These are phyloP conservation scores for Trichoderma asperellum DNA, from an alignment of 2,329 filamentous ascomycete species.

Conservation along the genomic window DNA sequence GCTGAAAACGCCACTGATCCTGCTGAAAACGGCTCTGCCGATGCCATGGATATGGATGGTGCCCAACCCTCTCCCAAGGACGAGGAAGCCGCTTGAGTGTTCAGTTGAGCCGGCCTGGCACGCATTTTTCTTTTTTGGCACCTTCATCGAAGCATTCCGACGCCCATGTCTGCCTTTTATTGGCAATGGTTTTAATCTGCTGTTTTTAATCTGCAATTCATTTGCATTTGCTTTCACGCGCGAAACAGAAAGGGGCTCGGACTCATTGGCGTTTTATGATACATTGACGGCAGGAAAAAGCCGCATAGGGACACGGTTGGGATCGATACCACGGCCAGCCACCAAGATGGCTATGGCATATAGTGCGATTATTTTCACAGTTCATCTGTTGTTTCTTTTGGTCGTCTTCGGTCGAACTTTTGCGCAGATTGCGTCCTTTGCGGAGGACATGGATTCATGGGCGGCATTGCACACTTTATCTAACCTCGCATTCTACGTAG, in stretches of 20 bases:
- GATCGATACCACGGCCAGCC: not conserved
- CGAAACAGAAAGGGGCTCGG: constrained; percentile 1
- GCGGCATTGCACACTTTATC: not conserved
- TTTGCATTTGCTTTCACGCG: not conserved
- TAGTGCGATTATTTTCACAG: not conserved
- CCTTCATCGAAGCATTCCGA: constrained; percentile 6
- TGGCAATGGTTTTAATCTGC: not conserved
- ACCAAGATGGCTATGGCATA: not conserved
- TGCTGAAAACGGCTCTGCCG: not conserved
- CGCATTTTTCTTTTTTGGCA: not conserved
- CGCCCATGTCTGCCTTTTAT: not conserved
- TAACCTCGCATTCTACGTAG: constrained; percentile 10
- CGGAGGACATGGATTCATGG: not conserved
- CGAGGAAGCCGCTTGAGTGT: not conserved
- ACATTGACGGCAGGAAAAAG: constrained; percentile 1
- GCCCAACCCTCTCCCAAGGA: not conserved
- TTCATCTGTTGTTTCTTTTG: not conserved
- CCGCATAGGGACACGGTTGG: not conserved
- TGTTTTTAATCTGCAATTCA: not conserved
- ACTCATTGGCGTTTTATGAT: constrained; percentile 10
- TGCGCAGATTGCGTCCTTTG: not conserved
- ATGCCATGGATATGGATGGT: constrained; percentile 15
- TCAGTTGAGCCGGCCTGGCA: not conserved
- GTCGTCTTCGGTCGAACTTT: not conserved
- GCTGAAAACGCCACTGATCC: not conserved